Evolutionary conservation across 2,329 filamentous ascomycete species (phyloP), one percentile per base, ranked within the genome.

Genomic region (Canariomyces notabilis): DNA sequence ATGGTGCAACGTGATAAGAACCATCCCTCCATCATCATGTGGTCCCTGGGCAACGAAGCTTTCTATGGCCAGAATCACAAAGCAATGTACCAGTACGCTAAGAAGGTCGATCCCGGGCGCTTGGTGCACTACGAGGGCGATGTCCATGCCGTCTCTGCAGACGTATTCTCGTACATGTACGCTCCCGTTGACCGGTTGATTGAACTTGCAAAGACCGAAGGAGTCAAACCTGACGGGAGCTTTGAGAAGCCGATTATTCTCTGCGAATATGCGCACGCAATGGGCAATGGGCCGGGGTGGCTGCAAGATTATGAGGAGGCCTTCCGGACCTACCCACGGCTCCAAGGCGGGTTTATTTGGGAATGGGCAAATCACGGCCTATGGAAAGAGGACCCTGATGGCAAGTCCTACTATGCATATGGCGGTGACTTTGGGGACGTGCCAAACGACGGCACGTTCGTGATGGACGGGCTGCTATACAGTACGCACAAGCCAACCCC

Each of bases 251-350:
- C 80, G 0, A 64, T 85, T 1, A 67, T 85, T 1, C 69, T 79
- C 3, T 79, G 75, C 57, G 76, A 81, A 52, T 79, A 76, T 49
- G 74, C 63, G 0, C 76, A 79, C 56, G 82, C 85, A 1, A 87
- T 88, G 84, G 85, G 85, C 5, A 88, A 87, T 56, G 84, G 83
- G 0, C 85, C 85, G 0, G 84, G 85, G 1, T 77, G 76, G 26
- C 70, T 88, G 9, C 75, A 83, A 49, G 83, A 87, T 50, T 88
- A 88, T 49, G 71, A 83, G 39, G 70, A 80, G 33, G 71, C 74
- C 0, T 88, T 87, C 65, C 74, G 76, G 23, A 70, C 71, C 21
- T 68, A 84, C 49, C 74, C 74, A 0, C 72, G 74, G 2, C 71
- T 87, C 0, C 82, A 86, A 57, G 83, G 83, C 9, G 83, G 83